Evolutionary conservation across 139 green algal genomes (phyloP).

Genomic region (Tetratostichococcus sp.): DNA sequence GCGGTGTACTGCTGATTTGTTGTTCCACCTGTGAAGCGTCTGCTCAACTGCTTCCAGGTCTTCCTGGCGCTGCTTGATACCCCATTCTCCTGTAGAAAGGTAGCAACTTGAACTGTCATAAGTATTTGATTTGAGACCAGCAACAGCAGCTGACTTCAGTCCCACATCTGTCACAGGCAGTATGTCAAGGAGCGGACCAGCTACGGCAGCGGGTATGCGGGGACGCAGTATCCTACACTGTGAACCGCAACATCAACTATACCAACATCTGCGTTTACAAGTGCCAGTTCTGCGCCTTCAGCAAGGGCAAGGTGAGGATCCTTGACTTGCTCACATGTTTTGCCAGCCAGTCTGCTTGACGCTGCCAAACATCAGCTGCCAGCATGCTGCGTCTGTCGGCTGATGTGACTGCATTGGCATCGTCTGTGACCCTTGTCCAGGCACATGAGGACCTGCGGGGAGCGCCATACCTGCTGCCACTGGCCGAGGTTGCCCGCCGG

Average conservation of each 20-base stretch:
- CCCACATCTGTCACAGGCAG: background rate
- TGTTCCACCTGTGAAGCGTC: no score
- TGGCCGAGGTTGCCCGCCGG: conserved; percentile 63
- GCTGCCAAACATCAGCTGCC: no score
- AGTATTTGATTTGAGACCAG: no score
- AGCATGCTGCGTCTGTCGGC: no score
- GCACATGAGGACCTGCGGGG: conserved; percentile 57
- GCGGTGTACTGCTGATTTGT: no score
- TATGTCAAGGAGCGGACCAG: background rate
- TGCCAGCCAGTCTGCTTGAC: no score
- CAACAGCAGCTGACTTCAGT: no score
- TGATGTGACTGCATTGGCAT: no score
- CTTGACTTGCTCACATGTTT: background rate
- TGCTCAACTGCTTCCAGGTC: no score
- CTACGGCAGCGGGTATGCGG: background rate
- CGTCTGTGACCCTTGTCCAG: conserved; percentile 16
- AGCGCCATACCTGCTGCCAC: conserved; percentile 66
- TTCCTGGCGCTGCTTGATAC: no score
- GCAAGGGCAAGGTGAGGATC: conserved; percentile 34
- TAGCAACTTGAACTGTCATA: background rate
- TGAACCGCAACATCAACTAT: conserved; percentile 92
- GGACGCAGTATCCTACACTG: conserved; percentile 61
- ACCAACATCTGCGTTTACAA: conserved; percentile 62
- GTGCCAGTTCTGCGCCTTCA: conserved; percentile 80
- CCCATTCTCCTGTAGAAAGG: background rate